Base-by-base conservation (phyloP, 148 eudicot species). In the Arbutus unedo region DNA sequence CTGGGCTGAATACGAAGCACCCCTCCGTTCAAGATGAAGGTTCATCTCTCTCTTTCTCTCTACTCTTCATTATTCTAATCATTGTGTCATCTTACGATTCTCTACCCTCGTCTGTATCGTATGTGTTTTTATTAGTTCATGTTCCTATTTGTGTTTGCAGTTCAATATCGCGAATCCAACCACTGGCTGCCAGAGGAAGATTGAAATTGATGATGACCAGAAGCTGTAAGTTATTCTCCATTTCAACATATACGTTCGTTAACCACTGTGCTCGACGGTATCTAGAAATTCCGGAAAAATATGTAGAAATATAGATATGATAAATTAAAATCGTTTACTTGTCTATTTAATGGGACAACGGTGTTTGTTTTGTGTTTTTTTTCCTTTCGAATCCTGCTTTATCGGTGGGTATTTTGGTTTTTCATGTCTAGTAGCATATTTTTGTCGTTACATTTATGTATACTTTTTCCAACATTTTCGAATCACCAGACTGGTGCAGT, bases 161-260 rank as follows among this genome's bases (percentile, higher is more conserved):
- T 92, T 92, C 93, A 94, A 94, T 85, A 91, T 94, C 50, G 98
- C 98, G 1, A 89, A 91, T 88, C 98, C 98, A 66, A 94, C 98
- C 0, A 94, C 98, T 76, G 98, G 98, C 78, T 94, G 98, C 91
- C 98, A 94, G 89, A 94, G 91, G 89, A 94, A 94, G 92, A 91
- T 94, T 82, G 98, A 94, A 85, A 94, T 94, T 50, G 98, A 94
- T 54, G 98, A 94, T 79, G 98, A 94, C 68, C 98, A 85, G 84
- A 94, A 94, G 77, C 98, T 94, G 97, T 93, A 41, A 85, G 92
- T 66, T 60, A 50, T 23, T 76, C 23, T 41, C 6, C 76, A 44
- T 16, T 47, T 44, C 21, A 60, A n/a, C 66, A 6, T 66, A 66
- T 31, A 16, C 16, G 4, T 25, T 25, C 71, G 15, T 31, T 4